Evolutionary conservation across 2,329 filamentous ascomycete species (phyloP).

Genomic region (Colletotrichum lupini): DNA sequence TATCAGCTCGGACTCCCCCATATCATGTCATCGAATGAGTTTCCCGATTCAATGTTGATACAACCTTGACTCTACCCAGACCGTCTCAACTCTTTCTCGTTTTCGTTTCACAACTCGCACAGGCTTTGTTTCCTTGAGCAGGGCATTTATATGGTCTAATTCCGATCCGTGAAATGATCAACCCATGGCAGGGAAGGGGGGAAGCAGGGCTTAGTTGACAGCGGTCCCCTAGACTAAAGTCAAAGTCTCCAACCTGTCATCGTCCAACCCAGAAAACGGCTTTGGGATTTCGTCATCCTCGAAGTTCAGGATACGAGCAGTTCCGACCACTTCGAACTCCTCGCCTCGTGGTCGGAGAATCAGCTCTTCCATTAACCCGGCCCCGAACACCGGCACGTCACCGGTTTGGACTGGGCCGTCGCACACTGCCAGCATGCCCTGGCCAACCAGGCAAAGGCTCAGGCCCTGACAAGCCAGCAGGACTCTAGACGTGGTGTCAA

Average conservation of each 20-base stretch:
- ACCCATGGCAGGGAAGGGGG: background rate
- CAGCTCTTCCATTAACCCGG: background rate
- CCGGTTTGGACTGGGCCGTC: background rate
- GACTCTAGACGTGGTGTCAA: background rate
- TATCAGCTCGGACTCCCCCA: constrained; percentile 12
- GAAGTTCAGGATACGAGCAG: background rate
- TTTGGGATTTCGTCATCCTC: background rate
- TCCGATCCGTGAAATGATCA: background rate
- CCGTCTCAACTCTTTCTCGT: constrained; percentile 29
- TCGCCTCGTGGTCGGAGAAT: background rate
- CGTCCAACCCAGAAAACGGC: background rate
- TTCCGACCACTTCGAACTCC: background rate
- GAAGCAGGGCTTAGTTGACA: background rate
- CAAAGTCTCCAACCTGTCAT: background rate
- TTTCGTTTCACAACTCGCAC: constrained; percentile 28
- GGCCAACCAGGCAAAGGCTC: too few species aligned
- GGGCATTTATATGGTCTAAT: background rate
- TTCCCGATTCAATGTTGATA: constrained; percentile 19
- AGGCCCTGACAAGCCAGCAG: background rate
- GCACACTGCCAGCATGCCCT: background rate
- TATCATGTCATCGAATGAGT: constrained; percentile 7
- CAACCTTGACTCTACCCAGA: constrained; percentile 16
- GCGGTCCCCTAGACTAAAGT: background rate
- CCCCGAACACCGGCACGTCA: background rate
- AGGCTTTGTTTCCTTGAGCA: constrained; percentile 19